Conservation (phyloP, 192 early-diverging fungal species). For the Backusella sp. region DNA sequence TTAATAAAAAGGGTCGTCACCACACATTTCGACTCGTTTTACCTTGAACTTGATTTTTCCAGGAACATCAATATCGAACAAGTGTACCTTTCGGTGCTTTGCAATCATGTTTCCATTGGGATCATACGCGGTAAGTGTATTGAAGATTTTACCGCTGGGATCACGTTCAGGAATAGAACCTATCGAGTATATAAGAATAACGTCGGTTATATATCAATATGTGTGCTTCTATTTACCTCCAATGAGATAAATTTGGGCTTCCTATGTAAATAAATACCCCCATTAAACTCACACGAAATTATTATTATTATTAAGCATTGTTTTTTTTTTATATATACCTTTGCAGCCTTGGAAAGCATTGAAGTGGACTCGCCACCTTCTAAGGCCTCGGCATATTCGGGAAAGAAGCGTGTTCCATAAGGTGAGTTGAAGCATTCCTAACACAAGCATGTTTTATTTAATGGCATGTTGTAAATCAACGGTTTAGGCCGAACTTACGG, state of each 20-base stretch:
- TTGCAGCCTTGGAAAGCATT: constrained; percentile 83
- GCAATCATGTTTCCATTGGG: constrained; percentile 63
- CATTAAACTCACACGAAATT: neutral
- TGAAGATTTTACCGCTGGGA: constrained; percentile 59
- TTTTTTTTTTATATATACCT: constrained; percentile 39
- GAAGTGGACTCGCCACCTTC: constrained; percentile 65
- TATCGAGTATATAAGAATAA: neutral
- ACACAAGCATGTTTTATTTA: neutral
- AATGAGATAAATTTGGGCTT: constrained; percentile 83
- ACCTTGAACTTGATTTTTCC: constrained; percentile 85
- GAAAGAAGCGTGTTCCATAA: constrained; percentile 91
- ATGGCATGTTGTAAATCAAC: neutral
- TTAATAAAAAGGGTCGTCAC: no score
- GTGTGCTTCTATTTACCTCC: constrained; percentile 47
- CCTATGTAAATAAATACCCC: constrained; percentile 27
- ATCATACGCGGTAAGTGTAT: constrained; percentile 80
- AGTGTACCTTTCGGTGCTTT: constrained; percentile 80
- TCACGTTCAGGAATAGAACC: constrained; percentile 89
- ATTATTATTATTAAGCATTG: neutral
- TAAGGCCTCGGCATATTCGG: constrained; percentile 86
- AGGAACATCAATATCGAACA: constrained; percentile 97
- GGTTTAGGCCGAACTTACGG: constrained; percentile 45
- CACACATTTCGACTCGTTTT: neutral
- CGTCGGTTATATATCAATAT: no score
- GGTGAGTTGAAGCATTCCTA: constrained; percentile 99